These are phyloP conservation scores for Macrophomina phaseolina DNA, from an alignment of 2,329 filamentous ascomycete genomes.

Conservation along the genomic window DNA sequence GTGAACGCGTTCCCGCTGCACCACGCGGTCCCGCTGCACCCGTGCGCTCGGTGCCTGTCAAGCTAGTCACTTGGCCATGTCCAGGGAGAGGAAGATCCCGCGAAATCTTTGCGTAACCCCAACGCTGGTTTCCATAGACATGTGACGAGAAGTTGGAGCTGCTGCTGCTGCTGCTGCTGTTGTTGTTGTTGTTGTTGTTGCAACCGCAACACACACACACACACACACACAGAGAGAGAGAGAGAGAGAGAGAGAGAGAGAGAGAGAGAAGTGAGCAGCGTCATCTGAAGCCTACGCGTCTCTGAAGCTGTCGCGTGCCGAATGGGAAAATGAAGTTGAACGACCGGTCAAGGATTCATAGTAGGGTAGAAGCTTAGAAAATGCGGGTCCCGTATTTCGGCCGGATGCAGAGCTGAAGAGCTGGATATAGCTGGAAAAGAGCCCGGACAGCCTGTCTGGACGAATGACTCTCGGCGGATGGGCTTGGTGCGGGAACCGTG, in stretches of 20 bases:
- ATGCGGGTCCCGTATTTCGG: constrained; percentile 10
- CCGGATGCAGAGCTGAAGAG: constrained; percentile 5
- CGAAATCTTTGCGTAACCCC: not conserved
- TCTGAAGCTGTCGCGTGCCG: not conserved
- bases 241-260: not conserved
- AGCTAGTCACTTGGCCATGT: not conserved
- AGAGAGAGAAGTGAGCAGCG: not conserved
- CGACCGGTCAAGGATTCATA: not conserved
- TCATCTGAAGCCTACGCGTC: not conserved
- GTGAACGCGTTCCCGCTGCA: not conserved
- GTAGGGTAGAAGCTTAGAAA: constrained; percentile 9
- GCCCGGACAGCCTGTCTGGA: not conserved
- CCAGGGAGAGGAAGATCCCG: not conserved
- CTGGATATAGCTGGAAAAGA: not conserved
- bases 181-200: not conserved
- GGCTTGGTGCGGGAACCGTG: not conserved
- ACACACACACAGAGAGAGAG: not conserved
- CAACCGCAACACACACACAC: not conserved
- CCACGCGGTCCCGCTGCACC: not conserved
- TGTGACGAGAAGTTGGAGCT: not conserved
- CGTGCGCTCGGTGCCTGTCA: not conserved
- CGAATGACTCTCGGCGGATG: not conserved
- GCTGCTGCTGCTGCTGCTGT: too few relatives aligned
- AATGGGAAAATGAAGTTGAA: not conserved
- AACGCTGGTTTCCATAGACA: not conserved